These are phyloP conservation scores for Seminavis robusta DNA, from an alignment of 108 stramenopile species.

Conservation along the genomic window DNA sequence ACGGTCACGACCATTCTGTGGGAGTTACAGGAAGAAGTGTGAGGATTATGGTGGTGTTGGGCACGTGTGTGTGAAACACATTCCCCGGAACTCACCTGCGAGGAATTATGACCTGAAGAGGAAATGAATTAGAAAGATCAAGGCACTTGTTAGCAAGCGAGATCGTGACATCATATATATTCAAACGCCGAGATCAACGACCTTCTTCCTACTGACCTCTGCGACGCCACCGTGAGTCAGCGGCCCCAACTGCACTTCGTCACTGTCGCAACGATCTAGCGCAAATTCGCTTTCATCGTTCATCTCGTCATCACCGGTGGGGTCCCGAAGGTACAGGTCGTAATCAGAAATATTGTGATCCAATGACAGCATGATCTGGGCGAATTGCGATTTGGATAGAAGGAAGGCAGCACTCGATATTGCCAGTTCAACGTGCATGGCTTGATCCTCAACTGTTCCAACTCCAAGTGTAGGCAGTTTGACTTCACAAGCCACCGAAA, in stretches of 20 bases:
- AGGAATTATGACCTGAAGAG: no score
- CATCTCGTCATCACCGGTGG: slow-evolving; percentile 10
- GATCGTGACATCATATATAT: no score
- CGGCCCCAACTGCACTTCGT: slow-evolving; percentile 8
- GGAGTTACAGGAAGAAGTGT: no score
- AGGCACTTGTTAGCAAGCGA: no score
- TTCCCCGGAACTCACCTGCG: no score
- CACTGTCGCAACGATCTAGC: neutral
- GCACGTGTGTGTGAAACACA: no score
- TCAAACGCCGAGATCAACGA: no score
- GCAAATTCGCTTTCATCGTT: slow-evolving; percentile 5
- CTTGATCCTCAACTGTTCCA: slow-evolving; percentile 61
- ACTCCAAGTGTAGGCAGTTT: slow-evolving; percentile 42
- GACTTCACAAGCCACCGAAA: slow-evolving; percentile 49
- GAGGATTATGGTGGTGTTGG: no score
- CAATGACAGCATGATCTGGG: slow-evolving; percentile 62
- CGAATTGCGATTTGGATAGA: slow-evolving; percentile 57
- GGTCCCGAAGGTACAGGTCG: slow-evolving; percentile 57
- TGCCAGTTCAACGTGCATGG: slow-evolving; percentile 55
- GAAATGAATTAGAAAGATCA: no score
- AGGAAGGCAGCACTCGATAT: slow-evolving; percentile 55
- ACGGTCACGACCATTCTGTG: slow-evolving; percentile 59
- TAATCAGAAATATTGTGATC: slow-evolving; percentile 67
- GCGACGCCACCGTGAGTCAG: slow-evolving; percentile 69
- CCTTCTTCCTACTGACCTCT: slow-evolving; percentile 34